Conservation (phyloP, 2,329 filamentous ascomycete species). For the Blastomyces parvus region DNA sequence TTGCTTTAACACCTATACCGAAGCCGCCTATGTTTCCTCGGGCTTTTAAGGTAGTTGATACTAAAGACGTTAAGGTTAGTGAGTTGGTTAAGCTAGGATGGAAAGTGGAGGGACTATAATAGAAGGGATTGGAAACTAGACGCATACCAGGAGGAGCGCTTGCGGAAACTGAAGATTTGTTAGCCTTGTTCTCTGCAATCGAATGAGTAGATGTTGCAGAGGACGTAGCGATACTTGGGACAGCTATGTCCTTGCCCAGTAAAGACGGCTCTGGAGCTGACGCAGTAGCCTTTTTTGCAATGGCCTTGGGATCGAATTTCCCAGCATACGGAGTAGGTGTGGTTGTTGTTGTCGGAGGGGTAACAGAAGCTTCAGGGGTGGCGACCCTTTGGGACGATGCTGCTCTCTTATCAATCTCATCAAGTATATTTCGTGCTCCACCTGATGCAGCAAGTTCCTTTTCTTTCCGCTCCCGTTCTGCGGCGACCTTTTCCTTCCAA, state of each 20-base stretch:
- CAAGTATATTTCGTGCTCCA: conserved; percentile 57
- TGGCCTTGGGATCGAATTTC: conserved; percentile 80
- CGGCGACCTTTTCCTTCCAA: conserved; percentile 81
- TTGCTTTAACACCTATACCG: conserved; percentile 62
- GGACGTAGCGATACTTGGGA: conserved; percentile 40
- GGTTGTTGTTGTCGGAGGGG: conserved; percentile 38
- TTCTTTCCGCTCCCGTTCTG: conserved; percentile 63
- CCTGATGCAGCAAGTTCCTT: conserved; percentile 54
- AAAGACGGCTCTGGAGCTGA: conserved; percentile 46
- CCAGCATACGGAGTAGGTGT: conserved; percentile 56
- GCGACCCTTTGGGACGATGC: conserved; percentile 24
- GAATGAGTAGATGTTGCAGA: conserved; percentile 35
- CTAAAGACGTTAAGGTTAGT: conserved; percentile 9
- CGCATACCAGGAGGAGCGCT: conserved; percentile 34
- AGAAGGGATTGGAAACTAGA: conserved; percentile 8
- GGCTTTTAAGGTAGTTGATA: conserved; percentile 51
- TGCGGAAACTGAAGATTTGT: conserved; percentile 35
- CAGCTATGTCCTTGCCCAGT: conserved; percentile 47
- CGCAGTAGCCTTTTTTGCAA: conserved; percentile 65
- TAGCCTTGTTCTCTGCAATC: conserved; percentile 32
- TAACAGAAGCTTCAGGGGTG: conserved; percentile 28
- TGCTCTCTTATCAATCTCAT: conserved; percentile 64
- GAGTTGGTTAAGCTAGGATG: not conserved
- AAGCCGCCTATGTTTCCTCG: conserved; percentile 72
- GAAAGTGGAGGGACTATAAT: not conserved